phyloP scores from a whole-genome alignment of 805 yeast genomes.

The Starmerella riodocensis region DNA sequence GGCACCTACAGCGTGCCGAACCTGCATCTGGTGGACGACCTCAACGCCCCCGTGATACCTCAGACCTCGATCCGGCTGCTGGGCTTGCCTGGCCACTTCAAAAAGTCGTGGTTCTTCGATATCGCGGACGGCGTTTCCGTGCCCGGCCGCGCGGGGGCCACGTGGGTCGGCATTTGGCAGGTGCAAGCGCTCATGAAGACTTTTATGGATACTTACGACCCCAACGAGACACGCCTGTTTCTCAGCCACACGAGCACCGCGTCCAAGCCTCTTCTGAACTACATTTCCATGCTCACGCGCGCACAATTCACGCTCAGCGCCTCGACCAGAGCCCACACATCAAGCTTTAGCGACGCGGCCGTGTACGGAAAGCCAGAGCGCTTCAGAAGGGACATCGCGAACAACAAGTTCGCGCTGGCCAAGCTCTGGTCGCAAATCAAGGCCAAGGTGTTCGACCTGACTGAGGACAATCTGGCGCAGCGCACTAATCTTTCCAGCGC shows the following conservation, averaged over 20 bases:
- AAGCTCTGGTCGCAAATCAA: constrained; percentile 6
- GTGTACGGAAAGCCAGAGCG: constrained; percentile 36
- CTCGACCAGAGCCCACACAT: constrained; percentile 36
- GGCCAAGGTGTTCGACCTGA: constrained; percentile 20
- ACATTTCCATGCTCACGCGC: constrained; percentile 49
- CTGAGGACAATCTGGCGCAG: constrained; percentile 33
- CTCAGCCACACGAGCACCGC: constrained; percentile 59
- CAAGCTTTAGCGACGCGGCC: constrained; percentile 55
- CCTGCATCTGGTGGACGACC: constrained; percentile 48
- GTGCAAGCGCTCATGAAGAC: constrained; percentile 51
- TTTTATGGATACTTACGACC: constrained; percentile 30
- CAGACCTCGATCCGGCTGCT: constrained; percentile 42
- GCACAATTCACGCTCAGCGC: constrained; percentile 62
- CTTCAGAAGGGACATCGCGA: constrained; percentile 4
- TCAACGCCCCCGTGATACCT: constrained; percentile 11
- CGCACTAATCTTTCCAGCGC: constrained; percentile 41
- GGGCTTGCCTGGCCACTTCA: constrained; percentile 62
- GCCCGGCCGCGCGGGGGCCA: constrained; percentile 53
- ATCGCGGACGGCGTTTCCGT: constrained; percentile 40
- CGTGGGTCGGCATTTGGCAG: constrained; percentile 63
- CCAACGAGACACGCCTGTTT: constrained; percentile 43
- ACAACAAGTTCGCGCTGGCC: constrained; percentile 1
- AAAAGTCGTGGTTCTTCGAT: constrained; percentile 55
- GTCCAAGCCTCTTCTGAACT: constrained; percentile 55
- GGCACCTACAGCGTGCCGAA: constrained; percentile 45